phyloP scores from a whole-genome alignment of 2,329 filamentous ascomycete genomes.

The Penicillium sp. region DNA sequence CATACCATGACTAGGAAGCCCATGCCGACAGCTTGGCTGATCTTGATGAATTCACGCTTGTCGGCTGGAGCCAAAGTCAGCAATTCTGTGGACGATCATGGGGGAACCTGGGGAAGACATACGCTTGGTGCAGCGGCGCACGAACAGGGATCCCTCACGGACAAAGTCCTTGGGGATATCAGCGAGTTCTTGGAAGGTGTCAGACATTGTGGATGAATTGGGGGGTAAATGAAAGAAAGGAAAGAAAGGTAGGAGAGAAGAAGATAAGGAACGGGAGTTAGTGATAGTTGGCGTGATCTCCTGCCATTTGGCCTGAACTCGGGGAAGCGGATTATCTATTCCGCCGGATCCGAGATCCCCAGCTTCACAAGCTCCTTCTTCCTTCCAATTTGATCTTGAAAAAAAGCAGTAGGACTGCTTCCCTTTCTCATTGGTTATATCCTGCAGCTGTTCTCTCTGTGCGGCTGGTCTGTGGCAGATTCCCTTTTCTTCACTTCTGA shows the following conservation, averaged over 20 bases:
- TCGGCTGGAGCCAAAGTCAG: conserved; percentile 48
- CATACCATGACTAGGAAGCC: conserved; percentile 59
- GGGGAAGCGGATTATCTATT: conserved; percentile 6
- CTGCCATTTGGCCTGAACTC: conserved; percentile 6
- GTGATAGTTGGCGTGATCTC: conserved; percentile 1
- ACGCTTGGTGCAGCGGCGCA: conserved; percentile 53
- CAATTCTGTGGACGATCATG: neutral
- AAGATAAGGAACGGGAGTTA: conserved; percentile 10
- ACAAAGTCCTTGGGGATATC: conserved; percentile 59
- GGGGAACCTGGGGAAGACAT: conserved; percentile 23
- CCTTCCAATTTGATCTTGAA: neutral
- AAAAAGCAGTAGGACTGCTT: neutral
- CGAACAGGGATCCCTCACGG: conserved; percentile 50
- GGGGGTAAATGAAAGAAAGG: neutral
- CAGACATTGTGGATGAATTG: conserved; percentile 46
- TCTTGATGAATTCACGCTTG: conserved; percentile 62
- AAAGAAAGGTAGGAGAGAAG: conserved; percentile 1
- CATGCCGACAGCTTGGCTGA: conserved; percentile 61
- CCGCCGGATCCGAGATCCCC: neutral
- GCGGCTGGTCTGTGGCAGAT: conserved; percentile 16
- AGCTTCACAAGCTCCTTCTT: neutral
- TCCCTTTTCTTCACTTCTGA: conserved; percentile 1
- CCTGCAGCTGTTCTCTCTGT: conserved; percentile 1
- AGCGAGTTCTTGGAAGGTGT: conserved; percentile 62
- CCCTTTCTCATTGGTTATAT: neutral